These are phyloP conservation scores for barley (Hordeum vulgare) DNA, from an alignment of 176 grass and related monocot genomes.

Conservation along the genomic window DNA sequence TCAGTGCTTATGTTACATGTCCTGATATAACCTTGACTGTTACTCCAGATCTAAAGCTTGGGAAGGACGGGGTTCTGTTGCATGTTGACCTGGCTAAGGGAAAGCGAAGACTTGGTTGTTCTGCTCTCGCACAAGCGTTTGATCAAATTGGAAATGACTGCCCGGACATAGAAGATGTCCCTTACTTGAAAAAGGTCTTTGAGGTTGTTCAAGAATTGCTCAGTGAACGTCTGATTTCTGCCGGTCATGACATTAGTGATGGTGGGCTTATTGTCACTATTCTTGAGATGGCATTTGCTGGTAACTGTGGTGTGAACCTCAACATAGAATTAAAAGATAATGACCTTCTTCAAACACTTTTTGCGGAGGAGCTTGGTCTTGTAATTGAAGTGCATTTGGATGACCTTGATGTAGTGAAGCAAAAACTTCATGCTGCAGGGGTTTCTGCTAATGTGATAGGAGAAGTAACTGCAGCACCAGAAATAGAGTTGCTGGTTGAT, in stretches of 20 bases:
- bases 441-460: conserved; percentile 62
- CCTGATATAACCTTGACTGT: conserved; percentile 91
- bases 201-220: conserved; percentile 66
- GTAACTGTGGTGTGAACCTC: conserved; percentile 76
- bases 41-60: conserved; percentile 88
- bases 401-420: conserved; percentile 36
- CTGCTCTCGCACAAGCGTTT: conserved; percentile 83
- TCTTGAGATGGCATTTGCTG: conserved; percentile 94
- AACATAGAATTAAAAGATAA: conserved; percentile 47
- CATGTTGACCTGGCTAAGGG: conserved; percentile 87
- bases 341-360: conserved; percentile 56
- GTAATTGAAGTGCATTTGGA: conserved; percentile 52
- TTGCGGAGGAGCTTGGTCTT: conserved; percentile 86
- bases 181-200: conserved; percentile 69
- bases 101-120: conserved; percentile 59
- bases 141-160: conserved; percentile 84
- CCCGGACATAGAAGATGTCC: conserved; percentile 77
- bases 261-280: conserved; percentile 72
- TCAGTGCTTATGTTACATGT: conserved; percentile 85
- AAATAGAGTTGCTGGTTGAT: conserved; percentile 57
- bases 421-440: conserved; percentile 58
- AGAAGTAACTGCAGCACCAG: conserved; percentile 52
- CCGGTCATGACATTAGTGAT: conserved; percentile 87
- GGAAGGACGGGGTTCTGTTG: conserved; percentile 59
- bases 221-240: conserved; percentile 61